These are phyloP conservation scores for Hyphochytrium catenoides DNA, from an alignment of 352 stramenopile genomes.

Conservation along the genomic window DNA sequence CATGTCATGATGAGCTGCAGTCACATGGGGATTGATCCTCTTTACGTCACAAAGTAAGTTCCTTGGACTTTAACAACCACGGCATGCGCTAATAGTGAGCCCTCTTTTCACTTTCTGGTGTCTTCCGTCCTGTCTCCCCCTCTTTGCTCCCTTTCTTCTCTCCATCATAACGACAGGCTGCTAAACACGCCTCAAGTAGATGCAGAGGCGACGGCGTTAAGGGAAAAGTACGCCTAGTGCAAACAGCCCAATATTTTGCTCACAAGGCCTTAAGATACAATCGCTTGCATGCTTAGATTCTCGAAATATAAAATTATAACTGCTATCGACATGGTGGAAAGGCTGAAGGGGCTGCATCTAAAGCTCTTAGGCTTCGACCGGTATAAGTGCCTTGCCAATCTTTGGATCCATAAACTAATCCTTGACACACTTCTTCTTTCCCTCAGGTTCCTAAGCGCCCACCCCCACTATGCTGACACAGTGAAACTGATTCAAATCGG, in stretches of 20 bases:
- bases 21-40: constrained; percentile 81
- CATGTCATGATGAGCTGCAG: constrained; percentile 85
- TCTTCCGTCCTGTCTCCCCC: too few species aligned
- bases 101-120: too few species aligned
- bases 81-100: too few species aligned
- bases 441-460: constrained; percentile 79
- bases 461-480: constrained; percentile 30
- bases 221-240: constrained; percentile 2
- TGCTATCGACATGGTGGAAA: constrained; percentile 81
- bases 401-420: too few species aligned
- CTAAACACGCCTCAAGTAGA: constrained; percentile 15
- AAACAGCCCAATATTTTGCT: constrained; percentile 19
- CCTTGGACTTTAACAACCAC: too few species aligned
- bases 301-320: too few species aligned
- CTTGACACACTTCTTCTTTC: too few species aligned
- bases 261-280: too few species aligned
- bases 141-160: too few species aligned
- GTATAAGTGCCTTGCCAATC: too few species aligned
- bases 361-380: constrained; percentile 88
- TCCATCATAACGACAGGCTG: constrained; percentile 29
- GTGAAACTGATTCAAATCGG: constrained; percentile 54
- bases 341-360: constrained; percentile 80
- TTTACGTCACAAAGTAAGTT: too few species aligned
- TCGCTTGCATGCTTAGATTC: too few species aligned
- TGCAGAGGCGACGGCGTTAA: constrained; percentile 9